Base-by-base conservation (phyloP, 257 asterid species). In the Cynanchum wilfordii region DNA sequence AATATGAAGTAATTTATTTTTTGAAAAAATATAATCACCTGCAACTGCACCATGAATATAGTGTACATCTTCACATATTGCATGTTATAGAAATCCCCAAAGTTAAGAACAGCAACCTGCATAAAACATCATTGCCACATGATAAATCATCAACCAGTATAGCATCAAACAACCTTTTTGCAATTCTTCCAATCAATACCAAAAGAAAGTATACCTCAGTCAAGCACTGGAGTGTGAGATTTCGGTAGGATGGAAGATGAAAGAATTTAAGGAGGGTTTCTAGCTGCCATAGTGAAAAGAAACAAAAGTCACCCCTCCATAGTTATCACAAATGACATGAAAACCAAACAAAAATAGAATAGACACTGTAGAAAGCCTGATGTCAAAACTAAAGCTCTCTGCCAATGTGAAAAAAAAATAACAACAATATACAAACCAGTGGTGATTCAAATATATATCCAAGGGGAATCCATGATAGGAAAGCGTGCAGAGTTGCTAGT, bases 361-460 rank as follows among this genome's bases (percentile, higher is more conserved):
- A 7, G 17, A 38, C 33, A 66, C 62, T 70, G 30, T 45, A 40
- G 44, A 55, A 52, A 67, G 15, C 15, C 16, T 59, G 63, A 63
- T 63, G 27, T 59, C 64, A 65, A 62, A 60, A 68, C 5, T 63
- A 25, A 66, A 56, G 59, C 64, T 65, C 70, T 44, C 72, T 75
- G 72, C 77, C 77, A 3, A 69, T 81, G 44, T 60, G 70, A 68
- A 72, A 79, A 59, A 76, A 54, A 3, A 33, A 33, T 33, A 33
- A 33, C 4, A 76, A 75, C 58, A 70, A 42, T 79, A 59, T 76
- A 81, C 96, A 74, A 78, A 95, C 99, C 99, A 95, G 84, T 6
- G 99, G 89, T 29, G 99, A 95, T 80, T 92, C 98, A 82, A 95
- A 95, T 71, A 95, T 95, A 78, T 95, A 95, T 80, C 99, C 99